phyloP scores from a whole-genome alignment of 768 basidiomycete species.

The Hygrocybe coccinea region DNA sequence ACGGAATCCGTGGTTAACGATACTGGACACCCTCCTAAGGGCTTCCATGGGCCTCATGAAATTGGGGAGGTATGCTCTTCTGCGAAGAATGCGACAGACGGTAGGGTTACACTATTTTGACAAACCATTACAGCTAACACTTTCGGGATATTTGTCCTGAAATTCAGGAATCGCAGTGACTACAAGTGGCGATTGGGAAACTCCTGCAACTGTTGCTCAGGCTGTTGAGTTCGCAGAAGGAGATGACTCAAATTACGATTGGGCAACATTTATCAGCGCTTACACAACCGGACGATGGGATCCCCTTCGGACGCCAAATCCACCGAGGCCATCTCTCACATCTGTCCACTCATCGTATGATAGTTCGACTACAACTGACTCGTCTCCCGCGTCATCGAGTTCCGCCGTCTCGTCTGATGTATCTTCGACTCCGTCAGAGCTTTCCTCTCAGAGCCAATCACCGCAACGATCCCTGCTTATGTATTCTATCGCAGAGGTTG shows the following conservation, averaged over 20 bases:
- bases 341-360: constrained; percentile 14
- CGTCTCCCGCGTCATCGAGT: constrained; percentile 7
- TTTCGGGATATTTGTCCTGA: not conserved
- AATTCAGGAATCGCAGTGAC: not conserved
- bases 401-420: not conserved
- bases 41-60: too few species aligned
- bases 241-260: constrained; percentile 43
- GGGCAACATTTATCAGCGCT: constrained; percentile 71
- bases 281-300: constrained; percentile 80
- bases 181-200: not conserved
- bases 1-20: not conserved
- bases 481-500: not conserved
- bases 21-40: too few species aligned
- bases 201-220: not conserved
- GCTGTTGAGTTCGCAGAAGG: constrained; percentile 5
- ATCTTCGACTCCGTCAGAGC: not conserved
- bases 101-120: not conserved
- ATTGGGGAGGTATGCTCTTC: not conserved
- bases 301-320: constrained; percentile 63
- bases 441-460: not conserved
- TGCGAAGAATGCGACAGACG: not conserved
- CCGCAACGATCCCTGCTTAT: not conserved
- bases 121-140: not conserved
- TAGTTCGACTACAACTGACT: not conserved
- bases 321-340: constrained; percentile 36